Conservation (phyloP, 139 green algal genomes). For the Closterium sp. region DNA sequence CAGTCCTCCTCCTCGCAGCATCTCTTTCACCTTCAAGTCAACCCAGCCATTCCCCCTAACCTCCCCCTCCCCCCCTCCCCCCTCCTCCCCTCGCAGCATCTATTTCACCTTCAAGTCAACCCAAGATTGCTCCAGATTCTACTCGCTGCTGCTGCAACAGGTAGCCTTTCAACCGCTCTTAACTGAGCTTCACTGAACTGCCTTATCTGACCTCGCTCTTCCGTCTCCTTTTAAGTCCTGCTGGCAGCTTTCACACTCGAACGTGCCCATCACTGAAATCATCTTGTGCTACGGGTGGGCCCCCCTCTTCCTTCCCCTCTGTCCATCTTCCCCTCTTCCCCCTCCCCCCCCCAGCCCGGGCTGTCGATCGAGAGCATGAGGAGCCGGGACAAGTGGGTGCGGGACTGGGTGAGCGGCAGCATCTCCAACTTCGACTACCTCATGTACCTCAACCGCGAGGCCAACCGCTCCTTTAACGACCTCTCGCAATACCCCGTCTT, state of each 20-base stretch:
- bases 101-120: slow-evolving; percentile 43
- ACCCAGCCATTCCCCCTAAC: background rate
- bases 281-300: too few species aligned
- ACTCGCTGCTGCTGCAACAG: slow-evolving; percentile 34
- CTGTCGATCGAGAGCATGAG: slow-evolving; percentile 48
- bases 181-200: too few species aligned
- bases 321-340: background rate
- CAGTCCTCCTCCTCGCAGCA: background rate
- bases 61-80: background rate
- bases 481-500: slow-evolving; percentile 80
- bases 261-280: too few species aligned
- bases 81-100: slow-evolving; percentile 9
- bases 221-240: too few species aligned
- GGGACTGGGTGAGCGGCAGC: slow-evolving; percentile 35
- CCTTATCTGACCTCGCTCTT: too few species aligned
- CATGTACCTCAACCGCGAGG: slow-evolving; percentile 59
- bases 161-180: too few species aligned
- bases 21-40: slow-evolving; percentile 43
- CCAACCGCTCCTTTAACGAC: slow-evolving; percentile 61
- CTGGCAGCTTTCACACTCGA: too few species aligned
- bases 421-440: slow-evolving; percentile 58
- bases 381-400: slow-evolving; percentile 25
- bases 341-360: background rate
- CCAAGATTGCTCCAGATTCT: slow-evolving; percentile 13
- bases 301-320: background rate